Evolutionary conservation across 441 rosid genomes (phyloP), one percentile per base, ranked within the genome.

Genomic region (Adansonia gregorii): DNA sequence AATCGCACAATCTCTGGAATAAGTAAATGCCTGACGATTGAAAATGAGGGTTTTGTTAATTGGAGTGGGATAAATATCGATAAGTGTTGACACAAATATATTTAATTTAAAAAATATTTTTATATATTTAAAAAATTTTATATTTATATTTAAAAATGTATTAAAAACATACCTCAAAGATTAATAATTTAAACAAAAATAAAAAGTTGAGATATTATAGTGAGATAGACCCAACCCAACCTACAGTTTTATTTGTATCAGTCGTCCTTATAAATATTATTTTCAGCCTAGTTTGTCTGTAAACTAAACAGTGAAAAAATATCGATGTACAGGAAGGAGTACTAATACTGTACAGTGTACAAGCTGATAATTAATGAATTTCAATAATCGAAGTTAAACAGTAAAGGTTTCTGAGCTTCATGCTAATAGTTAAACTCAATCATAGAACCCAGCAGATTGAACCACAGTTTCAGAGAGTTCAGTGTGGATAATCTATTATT

Each of bases 361-460:
- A 19, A 19, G 61, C 14, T 20, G 43, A 39, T 39, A 2, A 46
- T 19, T 35, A 72, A 54, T 12, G 14, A 56, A 67, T 46, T 45
- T 56, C 79, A 78, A 81, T 82, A 52, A 82, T 85, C 19, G 68
- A 82, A 35, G 60, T 24, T 7, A 76, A 82, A 31, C 72, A 61
- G 82, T 55, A 7, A 7, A 19, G 6, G 74, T 65, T 52, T 65
- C 76, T 61, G 79, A 67, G 65, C 19, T 78, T 61, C 76, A 2
- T 70, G 65, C 9, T 76, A 61, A 81, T 78, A 65, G 81, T 81
- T 63, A 39, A 78, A 68, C 49, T 78, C 78, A 78, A 81, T 81
- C 35, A 81, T 74, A 45, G 31, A 81, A 24, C 20, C 59, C 27
- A 76, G 15, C 49, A 39, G 6, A 39, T 39, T 5, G 58, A 41